Evolutionary conservation across 2,329 filamentous ascomycete species (phyloP).

Genomic region (Pyrenophora graminea): DNA sequence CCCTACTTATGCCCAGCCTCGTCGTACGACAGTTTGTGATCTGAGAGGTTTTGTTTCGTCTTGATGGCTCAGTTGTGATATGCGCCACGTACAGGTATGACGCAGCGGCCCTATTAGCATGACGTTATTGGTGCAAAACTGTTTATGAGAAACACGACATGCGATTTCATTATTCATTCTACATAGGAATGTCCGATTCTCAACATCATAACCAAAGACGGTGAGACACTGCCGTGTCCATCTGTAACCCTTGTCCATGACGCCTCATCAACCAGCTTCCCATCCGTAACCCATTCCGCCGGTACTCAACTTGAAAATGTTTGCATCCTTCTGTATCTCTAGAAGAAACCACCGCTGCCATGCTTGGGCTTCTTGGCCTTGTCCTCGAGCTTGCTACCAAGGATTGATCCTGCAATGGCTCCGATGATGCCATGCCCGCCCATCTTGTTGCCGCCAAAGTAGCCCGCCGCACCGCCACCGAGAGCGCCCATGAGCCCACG

Average conservation of each 20-base stretch:
- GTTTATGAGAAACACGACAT: not conserved
- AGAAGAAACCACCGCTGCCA: slow-evolving; percentile 17
- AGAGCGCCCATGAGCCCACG: slow-evolving; percentile 62
- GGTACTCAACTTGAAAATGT: not conserved
- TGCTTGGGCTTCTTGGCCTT: slow-evolving; percentile 53
- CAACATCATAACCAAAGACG: not conserved
- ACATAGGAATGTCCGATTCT: not conserved
- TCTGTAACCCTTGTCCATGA: not conserved
- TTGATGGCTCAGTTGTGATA: not conserved
- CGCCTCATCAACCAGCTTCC: not conserved
- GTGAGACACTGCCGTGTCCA: not conserved
- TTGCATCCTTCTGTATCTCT: not conserved
- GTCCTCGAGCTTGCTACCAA: slow-evolving; percentile 61
- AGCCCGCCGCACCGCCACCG: slow-evolving; percentile 61
- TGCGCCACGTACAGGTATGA: not conserved
- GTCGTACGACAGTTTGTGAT: not conserved
- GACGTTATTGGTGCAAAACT: not conserved
- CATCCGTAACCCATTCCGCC: not conserved
- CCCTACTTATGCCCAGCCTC: no score
- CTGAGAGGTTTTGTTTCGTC: not conserved
- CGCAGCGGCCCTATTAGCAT: not conserved
- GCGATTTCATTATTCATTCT: slow-evolving; percentile 5
- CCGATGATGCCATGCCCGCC: slow-evolving; percentile 61
- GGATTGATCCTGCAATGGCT: slow-evolving; percentile 60
- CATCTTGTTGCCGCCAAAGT: slow-evolving; percentile 60